phyloP scores from a whole-genome alignment of 2,329 filamentous ascomycete species.

The Nectriaceae sp. region DNA sequence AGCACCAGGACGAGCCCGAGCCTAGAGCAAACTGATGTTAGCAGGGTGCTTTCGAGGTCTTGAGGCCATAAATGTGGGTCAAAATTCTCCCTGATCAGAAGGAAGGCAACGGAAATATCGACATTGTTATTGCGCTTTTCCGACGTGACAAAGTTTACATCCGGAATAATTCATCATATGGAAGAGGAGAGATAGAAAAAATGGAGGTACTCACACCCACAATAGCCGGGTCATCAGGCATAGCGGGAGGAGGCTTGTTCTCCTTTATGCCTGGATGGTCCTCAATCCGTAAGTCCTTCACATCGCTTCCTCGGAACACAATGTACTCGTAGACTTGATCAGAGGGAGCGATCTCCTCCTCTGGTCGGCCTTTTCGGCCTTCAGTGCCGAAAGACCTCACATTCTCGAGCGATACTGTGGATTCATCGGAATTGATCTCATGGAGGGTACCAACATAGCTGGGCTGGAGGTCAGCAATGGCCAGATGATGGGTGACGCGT shows the following conservation, averaged over 20 bases:
- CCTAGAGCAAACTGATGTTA: slow-evolving; percentile 37
- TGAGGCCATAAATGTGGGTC: too few relatives aligned
- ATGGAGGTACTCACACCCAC: slow-evolving; percentile 78
- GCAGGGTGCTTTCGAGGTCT: slow-evolving; percentile 28
- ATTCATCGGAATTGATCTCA: slow-evolving; percentile 96
- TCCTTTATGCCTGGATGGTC: slow-evolving; percentile 75
- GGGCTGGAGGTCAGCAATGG: slow-evolving; percentile 36
- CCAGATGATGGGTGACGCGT: slow-evolving; percentile 5
- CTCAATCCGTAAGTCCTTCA: slow-evolving; percentile 95
- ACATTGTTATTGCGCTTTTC: slow-evolving; percentile 96
- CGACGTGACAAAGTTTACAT: slow-evolving; percentile 87
- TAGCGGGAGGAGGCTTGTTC: slow-evolving; percentile 71
- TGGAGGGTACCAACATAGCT: slow-evolving; percentile 96
- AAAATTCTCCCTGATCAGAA: slow-evolving; percentile 76
- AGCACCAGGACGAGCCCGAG: slow-evolving; percentile 40
- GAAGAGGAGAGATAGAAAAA: slow-evolving; percentile 30
- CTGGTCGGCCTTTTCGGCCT: slow-evolving; percentile 75
- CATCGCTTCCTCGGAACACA: slow-evolving; percentile 96
- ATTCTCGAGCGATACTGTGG: slow-evolving; percentile 95
- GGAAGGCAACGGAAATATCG: slow-evolving; percentile 99
- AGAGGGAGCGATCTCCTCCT: slow-evolving; percentile 81
- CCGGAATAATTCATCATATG: slow-evolving; percentile 93
- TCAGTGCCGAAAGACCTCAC: slow-evolving; percentile 94
- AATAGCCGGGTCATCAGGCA: slow-evolving; percentile 95
- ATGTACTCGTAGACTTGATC: slow-evolving; percentile 97